Base-by-base conservation (phyloP, 345 rosid genomes). In the Sisymbrium irio region DNA sequence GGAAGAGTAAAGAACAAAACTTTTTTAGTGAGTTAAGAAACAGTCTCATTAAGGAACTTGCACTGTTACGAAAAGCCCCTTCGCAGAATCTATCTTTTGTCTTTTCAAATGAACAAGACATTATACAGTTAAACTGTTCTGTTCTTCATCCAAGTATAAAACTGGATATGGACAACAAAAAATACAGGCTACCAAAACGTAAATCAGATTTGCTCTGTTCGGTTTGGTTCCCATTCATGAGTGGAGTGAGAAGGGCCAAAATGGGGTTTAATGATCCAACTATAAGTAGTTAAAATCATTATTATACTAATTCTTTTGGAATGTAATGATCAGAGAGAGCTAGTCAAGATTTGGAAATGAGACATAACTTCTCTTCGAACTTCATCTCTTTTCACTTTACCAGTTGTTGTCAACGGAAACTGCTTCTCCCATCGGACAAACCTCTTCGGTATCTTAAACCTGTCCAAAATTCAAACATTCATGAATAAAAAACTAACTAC, bases 361-460 rank as follows among this genome's bases (percentile, higher is more conserved):
- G 86, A 81, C 57, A 76, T 71, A 30, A 79, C 88, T 81, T 87
- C 76, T 57, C 73, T 73, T 60, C 76, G 72, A 42, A 91, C 83
- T 81, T 81, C 85, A 71, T 84, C 93, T 81, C 95, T 83, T 79
- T 75, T 83, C 64, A 91, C 76, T 79, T 89, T 91, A 53, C 97
- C 96, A 14, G 86, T 84, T 35, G 83, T 75, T 45, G 97, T 88
- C 42, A 78, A 51, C 6, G 95, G 96, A 71, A 89, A 89, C 64
- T 83, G 89, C 41, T 82, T 87, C 78, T 63, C 81, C 96, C 96
- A 85, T 17, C 36, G n/a, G 35, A 87, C 44, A 76, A 87, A 91
- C 27, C 44, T 19, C 80, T 82, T 89, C n/a, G 97, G 98, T 61
- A 83, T 81, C 81, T 94, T 89, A 77, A 86, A 86, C 83, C 96